Percentiles rank a stretch among this genome's conserved stretches.
Conservation (phyloP, 2,329 filamentous ascomycete genomes). For the Balansia obtecta region DNA sequence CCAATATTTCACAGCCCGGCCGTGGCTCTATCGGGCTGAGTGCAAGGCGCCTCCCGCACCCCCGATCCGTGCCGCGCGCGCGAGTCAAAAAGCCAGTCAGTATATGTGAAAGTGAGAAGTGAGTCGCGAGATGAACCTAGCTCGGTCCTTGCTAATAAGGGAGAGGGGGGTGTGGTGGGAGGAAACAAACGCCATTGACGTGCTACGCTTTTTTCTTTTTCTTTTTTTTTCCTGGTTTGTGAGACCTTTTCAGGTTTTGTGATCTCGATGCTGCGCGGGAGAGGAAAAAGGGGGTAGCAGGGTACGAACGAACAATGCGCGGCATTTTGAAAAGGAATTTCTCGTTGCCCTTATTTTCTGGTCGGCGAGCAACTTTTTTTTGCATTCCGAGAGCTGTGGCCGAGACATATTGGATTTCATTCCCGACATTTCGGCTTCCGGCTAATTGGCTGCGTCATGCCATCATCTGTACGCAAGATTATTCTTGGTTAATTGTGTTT, state of each 20-base stretch:
- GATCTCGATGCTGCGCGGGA: not conserved
- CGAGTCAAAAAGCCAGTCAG: constrained; percentile 3
- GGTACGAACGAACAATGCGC: not conserved
- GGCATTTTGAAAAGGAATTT: not conserved
- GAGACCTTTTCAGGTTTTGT: not conserved
- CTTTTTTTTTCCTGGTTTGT: not conserved
- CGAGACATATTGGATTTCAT: not conserved
- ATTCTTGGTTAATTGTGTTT: too few species aligned
- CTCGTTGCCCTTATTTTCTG: not conserved
- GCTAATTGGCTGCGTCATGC: not conserved
- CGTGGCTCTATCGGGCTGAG: not conserved
- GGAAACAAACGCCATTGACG: not conserved
- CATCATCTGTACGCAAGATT: too few species aligned
- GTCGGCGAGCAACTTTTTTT: not conserved
- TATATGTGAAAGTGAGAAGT: not conserved
- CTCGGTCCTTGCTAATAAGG: not conserved
- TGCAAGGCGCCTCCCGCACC: constrained; percentile 6
- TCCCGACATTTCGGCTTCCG: not conserved
- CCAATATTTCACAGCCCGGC: constrained; percentile 2
- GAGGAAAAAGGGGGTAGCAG: not conserved
- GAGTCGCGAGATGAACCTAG: not conserved
- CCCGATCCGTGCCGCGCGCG: constrained; percentile 6
- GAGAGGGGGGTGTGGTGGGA: not conserved
- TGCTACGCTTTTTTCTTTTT: not conserved
- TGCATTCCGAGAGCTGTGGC: not conserved